phyloP scores from a whole-genome alignment of 2,329 filamentous ascomycete species.

The Lasiodiplodia sp. region DNA sequence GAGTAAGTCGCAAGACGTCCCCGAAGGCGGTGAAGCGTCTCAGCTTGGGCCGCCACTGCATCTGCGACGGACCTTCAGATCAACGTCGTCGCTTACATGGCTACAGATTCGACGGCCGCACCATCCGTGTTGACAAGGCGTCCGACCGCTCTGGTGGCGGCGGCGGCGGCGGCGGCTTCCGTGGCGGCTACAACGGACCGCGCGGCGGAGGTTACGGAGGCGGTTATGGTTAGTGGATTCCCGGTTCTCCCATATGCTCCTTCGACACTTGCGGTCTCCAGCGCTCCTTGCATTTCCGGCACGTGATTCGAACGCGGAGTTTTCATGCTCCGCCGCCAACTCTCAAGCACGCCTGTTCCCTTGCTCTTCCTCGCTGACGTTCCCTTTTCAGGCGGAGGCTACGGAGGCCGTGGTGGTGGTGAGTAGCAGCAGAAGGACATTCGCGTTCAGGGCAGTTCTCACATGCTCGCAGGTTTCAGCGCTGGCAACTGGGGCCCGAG shows the following conservation, averaged over 20 bases:
- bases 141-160: conserved; percentile 72
- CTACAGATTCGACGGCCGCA: conserved; percentile 86
- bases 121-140: conserved; percentile 94
- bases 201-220: conserved; percentile 38
- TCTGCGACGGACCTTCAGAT: conserved; percentile 13
- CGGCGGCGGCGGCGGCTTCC: conserved; percentile 47
- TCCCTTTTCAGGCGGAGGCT: conserved; percentile 33
- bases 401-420: conserved; percentile 35
- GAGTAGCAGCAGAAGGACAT: conserved; percentile 23
- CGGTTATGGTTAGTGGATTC: conserved; percentile 38
- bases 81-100: conserved; percentile 20
- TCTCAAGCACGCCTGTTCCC: background rate
- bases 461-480: conserved; percentile 21
- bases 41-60: conserved; percentile 23
- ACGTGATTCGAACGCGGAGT: background rate
- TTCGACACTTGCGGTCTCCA: background rate
- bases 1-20: conserved; percentile 69
- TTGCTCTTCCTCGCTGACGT: conserved; percentile 36
- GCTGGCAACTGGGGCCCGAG: conserved; percentile 38
- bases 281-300: background rate
- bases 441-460: background rate
- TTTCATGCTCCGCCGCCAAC: background rate
- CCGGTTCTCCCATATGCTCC: background rate
- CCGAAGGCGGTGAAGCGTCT: conserved; percentile 27
- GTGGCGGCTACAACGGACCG: conserved; percentile 41